phyloP scores from a whole-genome alignment of 495 filamentous ascomycete genomes.

The Hyaloscypha bicolor region DNA sequence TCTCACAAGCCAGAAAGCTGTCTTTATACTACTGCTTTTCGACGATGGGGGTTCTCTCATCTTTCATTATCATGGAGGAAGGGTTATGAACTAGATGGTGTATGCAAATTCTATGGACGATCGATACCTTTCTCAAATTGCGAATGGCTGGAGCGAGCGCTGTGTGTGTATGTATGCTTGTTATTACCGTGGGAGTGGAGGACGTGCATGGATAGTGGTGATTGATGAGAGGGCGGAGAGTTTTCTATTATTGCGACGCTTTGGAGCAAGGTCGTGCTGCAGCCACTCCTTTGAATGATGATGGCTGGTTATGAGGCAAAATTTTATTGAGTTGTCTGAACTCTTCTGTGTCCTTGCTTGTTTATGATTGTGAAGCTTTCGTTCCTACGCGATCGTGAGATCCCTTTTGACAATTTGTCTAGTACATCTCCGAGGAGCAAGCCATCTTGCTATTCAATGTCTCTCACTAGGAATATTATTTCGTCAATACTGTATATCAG shows the following conservation, averaged over 20 bases:
- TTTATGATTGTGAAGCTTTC: background rate
- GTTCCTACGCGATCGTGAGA: too few species aligned
- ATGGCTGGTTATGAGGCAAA: slow-evolving; percentile 4
- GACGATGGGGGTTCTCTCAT: slow-evolving; percentile 4
- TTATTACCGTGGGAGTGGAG: background rate
- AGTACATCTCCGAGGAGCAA: too few species aligned
- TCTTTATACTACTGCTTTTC: background rate
- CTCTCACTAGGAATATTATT: too few species aligned
- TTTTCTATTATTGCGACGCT: slow-evolving; percentile 5
- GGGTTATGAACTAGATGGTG: background rate
- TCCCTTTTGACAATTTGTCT: too few species aligned
- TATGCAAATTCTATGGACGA: background rate
- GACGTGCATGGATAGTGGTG: background rate
- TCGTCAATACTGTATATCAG: too few species aligned
- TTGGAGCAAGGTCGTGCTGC: slow-evolving; percentile 1
- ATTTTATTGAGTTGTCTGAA: slow-evolving; percentile 18
- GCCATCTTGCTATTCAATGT: too few species aligned
- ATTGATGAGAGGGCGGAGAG: background rate
- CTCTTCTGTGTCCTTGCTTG: background rate
- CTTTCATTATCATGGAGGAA: background rate
- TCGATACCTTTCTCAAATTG: slow-evolving; percentile 1
- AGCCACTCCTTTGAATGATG: background rate
- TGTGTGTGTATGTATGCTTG: slow-evolving; percentile 9
- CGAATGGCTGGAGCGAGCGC: background rate
- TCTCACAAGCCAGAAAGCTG: background rate